Base-by-base conservation (phyloP, 2,329 filamentous ascomycete species). In the Penicillium freii region DNA sequence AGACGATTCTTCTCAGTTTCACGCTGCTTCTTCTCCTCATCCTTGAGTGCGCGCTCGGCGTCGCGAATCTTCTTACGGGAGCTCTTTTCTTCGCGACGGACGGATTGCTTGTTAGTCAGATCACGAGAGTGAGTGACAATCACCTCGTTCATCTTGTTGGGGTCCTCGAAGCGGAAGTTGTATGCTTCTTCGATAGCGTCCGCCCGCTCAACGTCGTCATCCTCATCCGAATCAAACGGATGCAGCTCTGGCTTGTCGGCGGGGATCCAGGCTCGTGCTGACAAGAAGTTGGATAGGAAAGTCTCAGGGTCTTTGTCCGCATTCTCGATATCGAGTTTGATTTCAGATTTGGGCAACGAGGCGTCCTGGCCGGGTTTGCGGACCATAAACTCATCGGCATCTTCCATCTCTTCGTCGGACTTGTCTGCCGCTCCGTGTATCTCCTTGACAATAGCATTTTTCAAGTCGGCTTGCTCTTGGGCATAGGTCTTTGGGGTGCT, bases 131-230 rank as follows among this genome's bases (percentile, higher is more conserved):
- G 96, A 6, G 92, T 91, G 69, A 89, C 87, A 33, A 99, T 80
- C 49, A 89, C 87, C 75, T 96, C 91, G 71, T 97, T 97, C 67
- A 90, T 87, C 71, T 90, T 92, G 58, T 84, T 84, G 0, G 94
- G 92, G 67, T 97, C 90, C 73, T 99, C 94, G 69, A 99, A 99
- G 34, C 94, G 89, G 76, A 97, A 78, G 77, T 99, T 99, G 78
- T 96, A 99, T 5, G 92, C 92, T 63, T 90, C 84, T 77, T 99
- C 94, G 69, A 93, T 96, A 59, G 88, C 86, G 44, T 97, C 93
- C 27, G 92, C 92, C 45, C 85, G 82, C 29, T 84, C 82, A 31
- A 90, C 85, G 43, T 90, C 84, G 7, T 86, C 84, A n/a, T 86
- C 91, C 51, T 97, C 92, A 65, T 99, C 94, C 0, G 92, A 96